Conservation (phyloP, 306 rosid species). For the Trifolium subterraneum region DNA sequence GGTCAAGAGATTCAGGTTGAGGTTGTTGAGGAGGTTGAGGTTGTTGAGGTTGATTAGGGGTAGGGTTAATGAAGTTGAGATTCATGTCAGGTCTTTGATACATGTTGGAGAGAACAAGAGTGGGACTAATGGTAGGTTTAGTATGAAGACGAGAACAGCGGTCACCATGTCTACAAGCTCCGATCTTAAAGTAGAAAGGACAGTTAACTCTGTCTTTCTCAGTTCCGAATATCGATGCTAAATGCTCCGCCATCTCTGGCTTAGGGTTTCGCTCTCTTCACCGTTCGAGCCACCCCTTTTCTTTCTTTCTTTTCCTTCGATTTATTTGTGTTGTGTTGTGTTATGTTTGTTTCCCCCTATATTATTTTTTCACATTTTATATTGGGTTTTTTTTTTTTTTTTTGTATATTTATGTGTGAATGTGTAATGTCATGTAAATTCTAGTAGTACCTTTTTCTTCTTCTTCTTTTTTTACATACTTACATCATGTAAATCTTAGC, state of each 20-base stretch:
- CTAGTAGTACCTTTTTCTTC: too few relatives aligned
- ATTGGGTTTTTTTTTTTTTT: background rate
- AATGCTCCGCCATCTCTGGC: slow-evolving; percentile 80
- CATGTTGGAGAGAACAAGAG: slow-evolving; percentile 94
- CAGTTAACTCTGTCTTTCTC: slow-evolving; percentile 98
- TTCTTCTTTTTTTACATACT: too few relatives aligned
- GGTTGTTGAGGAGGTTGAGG: slow-evolving; percentile 35
- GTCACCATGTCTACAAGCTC: slow-evolving; percentile 98
- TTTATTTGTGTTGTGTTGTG: background rate
- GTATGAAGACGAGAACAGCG: slow-evolving; percentile 97
- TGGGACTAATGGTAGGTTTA: slow-evolving; percentile 94
- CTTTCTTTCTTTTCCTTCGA: background rate
- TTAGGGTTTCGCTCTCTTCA: slow-evolving; percentile 21
- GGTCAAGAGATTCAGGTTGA: slow-evolving; percentile 72
- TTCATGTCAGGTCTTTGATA: slow-evolving; percentile 81
- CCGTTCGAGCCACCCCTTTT: background rate
- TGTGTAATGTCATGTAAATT: background rate
- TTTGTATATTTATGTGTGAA: background rate
- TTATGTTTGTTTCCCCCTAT: background rate
- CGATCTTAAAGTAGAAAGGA: slow-evolving; percentile 99
- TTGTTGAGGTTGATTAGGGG: slow-evolving; percentile 52
- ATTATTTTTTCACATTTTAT: slow-evolving; percentile 24
- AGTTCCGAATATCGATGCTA: slow-evolving; percentile 97
- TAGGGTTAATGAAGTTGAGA: slow-evolving; percentile 37
- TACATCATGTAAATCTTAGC: too few relatives aligned